Conservation (phyloP, 129 eudicot species). For the Artemisia tridentata region DNA sequence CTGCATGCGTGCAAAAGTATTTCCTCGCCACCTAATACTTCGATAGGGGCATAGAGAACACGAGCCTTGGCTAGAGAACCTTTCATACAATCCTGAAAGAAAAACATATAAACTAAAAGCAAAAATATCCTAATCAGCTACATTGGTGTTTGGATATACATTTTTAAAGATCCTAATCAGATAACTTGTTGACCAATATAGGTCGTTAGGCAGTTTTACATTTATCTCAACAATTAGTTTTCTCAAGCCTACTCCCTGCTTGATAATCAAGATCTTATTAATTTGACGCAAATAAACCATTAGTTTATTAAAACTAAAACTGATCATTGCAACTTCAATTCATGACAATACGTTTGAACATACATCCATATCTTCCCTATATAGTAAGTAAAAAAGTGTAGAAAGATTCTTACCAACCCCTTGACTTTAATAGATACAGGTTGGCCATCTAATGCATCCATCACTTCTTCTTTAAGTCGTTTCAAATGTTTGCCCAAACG, state of each 20-base stretch:
- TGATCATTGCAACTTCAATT: background rate
- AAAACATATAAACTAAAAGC: constrained; percentile 1
- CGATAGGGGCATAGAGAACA: constrained; percentile 87
- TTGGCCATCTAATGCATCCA: constrained; percentile 60
- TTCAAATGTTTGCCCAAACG: too few species aligned
- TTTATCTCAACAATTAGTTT: constrained; percentile 13
- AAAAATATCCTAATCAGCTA: background rate
- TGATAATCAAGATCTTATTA: constrained; percentile 6
- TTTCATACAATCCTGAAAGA: constrained; percentile 75
- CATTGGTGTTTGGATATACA: background rate
- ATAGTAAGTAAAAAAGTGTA: constrained; percentile 2
- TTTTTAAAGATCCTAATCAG: background rate
- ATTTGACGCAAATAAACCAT: background rate
- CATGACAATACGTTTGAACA: background rate
- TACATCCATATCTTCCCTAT: constrained; percentile 6
- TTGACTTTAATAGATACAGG: constrained; percentile 71
- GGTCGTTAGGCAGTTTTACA: background rate
- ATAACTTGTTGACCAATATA: background rate
- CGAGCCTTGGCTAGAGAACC: constrained; percentile 82
- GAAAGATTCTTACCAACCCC: constrained; percentile 68
- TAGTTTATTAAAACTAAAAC: background rate
- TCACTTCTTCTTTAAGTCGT: constrained; percentile 57
- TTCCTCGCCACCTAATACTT: constrained; percentile 80
- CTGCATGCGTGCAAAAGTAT: constrained; percentile 84
- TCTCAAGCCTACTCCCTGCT: background rate